Evolutionary conservation across 1,139 yeast species (phyloP).

Genomic region (Debaryomyces robertsiae): DNA sequence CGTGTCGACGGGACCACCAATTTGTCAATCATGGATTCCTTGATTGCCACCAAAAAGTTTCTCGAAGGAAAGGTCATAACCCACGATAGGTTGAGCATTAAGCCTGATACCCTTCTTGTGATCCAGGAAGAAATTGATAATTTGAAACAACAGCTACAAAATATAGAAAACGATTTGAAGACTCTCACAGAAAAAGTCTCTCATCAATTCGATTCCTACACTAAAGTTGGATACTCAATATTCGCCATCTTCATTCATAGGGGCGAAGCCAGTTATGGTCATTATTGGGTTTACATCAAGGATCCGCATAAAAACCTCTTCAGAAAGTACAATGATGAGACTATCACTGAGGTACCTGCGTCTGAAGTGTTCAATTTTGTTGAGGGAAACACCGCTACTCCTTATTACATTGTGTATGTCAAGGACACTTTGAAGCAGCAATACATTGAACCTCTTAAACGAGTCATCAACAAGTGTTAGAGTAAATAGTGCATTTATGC

Average conservation of each 20-base stretch:
- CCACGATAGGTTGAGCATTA: slow-evolving; percentile 28
- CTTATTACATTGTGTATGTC: slow-evolving; percentile 86
- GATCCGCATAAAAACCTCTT: slow-evolving; percentile 69
- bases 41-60: slow-evolving; percentile 58
- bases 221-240: slow-evolving; percentile 70
- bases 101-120: slow-evolving; percentile 38
- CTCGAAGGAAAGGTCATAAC: slow-evolving; percentile 37
- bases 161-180: slow-evolving; percentile 43
- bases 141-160: slow-evolving; percentile 22
- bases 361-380: slow-evolving; percentile 76
- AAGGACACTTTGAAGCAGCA: slow-evolving; percentile 60
- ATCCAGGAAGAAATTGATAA: slow-evolving; percentile 33
- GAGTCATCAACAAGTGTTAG: slow-evolving; percentile 29
- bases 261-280: slow-evolving; percentile 96
- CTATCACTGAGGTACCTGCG: slow-evolving; percentile 74
- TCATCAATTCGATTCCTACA: slow-evolving; percentile 61
- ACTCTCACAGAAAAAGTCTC: slow-evolving; percentile 51
- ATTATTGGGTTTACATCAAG: slow-evolving; percentile 91
- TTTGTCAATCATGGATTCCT: slow-evolving; percentile 50
- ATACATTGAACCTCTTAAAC: slow-evolving; percentile 69
- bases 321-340: slow-evolving; percentile 92
- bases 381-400: slow-evolving; percentile 84
- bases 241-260: slow-evolving; percentile 94
- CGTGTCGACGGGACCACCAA: slow-evolving; percentile 49
- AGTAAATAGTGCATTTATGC: neutral